Conservation (phyloP, 2,329 filamentous ascomycete genomes). For the Botrytis aclada region DNA sequence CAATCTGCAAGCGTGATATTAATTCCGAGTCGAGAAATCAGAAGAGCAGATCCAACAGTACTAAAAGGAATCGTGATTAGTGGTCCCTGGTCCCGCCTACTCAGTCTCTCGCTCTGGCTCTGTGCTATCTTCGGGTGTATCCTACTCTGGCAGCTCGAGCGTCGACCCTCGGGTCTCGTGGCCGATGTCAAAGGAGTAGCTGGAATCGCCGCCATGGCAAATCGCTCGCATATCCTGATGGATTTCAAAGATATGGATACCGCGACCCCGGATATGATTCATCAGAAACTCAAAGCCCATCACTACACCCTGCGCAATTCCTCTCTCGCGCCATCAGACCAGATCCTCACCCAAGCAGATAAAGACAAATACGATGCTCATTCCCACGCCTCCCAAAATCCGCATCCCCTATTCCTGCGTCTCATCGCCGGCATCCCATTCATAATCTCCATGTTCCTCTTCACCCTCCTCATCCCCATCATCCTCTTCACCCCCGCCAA, state of each 20-base stretch:
- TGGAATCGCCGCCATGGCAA: conserved; percentile 72
- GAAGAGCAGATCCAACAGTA: conserved; percentile 42
- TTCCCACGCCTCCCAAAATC: conserved; percentile 53
- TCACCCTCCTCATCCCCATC: conserved; percentile 56
- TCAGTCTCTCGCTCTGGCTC: conserved; percentile 54
- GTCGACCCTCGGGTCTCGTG: conserved; percentile 61
- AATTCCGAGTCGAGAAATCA: conserved; percentile 48
- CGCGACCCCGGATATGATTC: conserved; percentile 63
- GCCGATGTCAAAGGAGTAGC: conserved; percentile 71
- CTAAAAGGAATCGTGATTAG: conserved; percentile 56
- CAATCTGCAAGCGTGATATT: conserved; percentile 61
- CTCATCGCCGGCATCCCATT: conserved; percentile 58
- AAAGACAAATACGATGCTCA: conserved; percentile 49
- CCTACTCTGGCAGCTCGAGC: conserved; percentile 59
- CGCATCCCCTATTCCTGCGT: conserved; percentile 67
- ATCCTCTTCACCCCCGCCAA: conserved; percentile 58
- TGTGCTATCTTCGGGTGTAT: conserved; percentile 57
- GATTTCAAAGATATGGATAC: conserved; percentile 72
- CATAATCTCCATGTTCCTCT: conserved; percentile 54
- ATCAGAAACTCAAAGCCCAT: conserved; percentile 61
- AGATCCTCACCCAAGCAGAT: conserved; percentile 43
- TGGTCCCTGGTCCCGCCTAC: conserved; percentile 57
- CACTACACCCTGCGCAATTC: conserved; percentile 70
- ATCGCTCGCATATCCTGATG: conserved; percentile 67
- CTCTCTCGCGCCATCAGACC: conserved; percentile 63